Base-by-base conservation (phyloP, 192 early-diverging fungal species). In the Coemansia guatemalensis region DNA sequence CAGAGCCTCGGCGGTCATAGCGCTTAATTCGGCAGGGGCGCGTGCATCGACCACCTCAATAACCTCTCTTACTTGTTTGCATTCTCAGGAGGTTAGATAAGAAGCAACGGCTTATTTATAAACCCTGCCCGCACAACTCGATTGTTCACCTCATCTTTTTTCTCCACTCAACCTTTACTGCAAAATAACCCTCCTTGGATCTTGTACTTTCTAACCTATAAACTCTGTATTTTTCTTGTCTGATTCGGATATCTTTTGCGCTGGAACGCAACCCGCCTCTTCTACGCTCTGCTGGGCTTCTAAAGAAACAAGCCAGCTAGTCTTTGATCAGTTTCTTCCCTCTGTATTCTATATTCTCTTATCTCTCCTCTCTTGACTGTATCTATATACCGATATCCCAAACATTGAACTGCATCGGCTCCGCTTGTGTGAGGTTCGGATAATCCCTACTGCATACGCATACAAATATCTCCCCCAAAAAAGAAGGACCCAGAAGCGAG, bases 401-500 rank as follows among this genome's bases (percentile, higher is more conserved):
- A 44, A 44, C 39, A 44, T 17, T 17, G 14, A 44, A 44, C 39
- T 44, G 39, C 5, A 44, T 44, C 39, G 39, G 12, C 39, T 44
- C 3, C 14, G 39, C 39, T 44, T 44, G 39, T 44, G 14, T 17
- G 39, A 44, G 14, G 14, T 12, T 17, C 23, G 39, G 53, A n/a
- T n/a, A 41, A 8, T 51, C n/a, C 18, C 17, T 18, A 22, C 60
- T 56, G 48, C 26, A 35, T 56, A 32, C 50, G 21, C 17, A 47
- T n/a, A 53, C 18, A 53, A 48, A 53, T 23, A 48, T 56, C 39
- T 54, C 48, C 21, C 23, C 41, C 18, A 44, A 44, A 44, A 9
- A 44, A 44, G 17, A 9, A 21, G 1, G 22, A 29, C 58, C 14
- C 39, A 44, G 39, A 44, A 17, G 39, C 17, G 14, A 3, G 1